phyloP scores from a whole-genome alignment of 2,329 filamentous ascomycete species.

The Pseudocercospora eumusae region DNA sequence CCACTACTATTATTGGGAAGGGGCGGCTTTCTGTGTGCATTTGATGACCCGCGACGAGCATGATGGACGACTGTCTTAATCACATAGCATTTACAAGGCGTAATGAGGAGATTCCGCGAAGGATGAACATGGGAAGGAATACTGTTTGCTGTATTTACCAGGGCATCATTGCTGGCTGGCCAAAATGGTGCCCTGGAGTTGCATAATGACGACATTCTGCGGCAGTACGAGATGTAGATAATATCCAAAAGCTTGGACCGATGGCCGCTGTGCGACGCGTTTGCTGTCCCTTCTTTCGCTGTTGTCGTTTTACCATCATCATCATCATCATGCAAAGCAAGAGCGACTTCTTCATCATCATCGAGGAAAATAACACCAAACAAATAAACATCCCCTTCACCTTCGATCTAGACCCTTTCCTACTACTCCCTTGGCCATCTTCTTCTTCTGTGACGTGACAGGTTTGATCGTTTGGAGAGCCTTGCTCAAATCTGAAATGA shows the following conservation, averaged over 20 bases:
- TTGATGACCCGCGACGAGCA: slow-evolving; percentile 17
- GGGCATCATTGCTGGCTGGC: slow-evolving; percentile 16
- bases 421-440: neutral
- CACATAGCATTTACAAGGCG: slow-evolving; percentile 14
- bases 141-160: slow-evolving; percentile 8
- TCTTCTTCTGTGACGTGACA: too few relatives aligned
- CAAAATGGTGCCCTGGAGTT: slow-evolving; percentile 10
- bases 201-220: slow-evolving; percentile 15
- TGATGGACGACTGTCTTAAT: slow-evolving; percentile 20
- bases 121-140: neutral
- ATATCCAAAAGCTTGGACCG: slow-evolving; percentile 15
- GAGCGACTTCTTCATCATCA: neutral
- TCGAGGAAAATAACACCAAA: too few relatives aligned
- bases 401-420: slow-evolving; percentile 1
- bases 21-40: slow-evolving; percentile 16
- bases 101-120: neutral
- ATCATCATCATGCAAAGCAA: too few relatives aligned
- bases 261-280: slow-evolving; percentile 21
- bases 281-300: slow-evolving; percentile 13
- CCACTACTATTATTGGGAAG: slow-evolving; percentile 14
- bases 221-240: slow-evolving; percentile 25
- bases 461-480: slow-evolving; percentile 4
- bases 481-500: neutral
- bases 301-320: too few relatives aligned
- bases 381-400: neutral